Base-by-base conservation (phyloP, 2,329 filamentous ascomycete species). In the Atkinsonella hypoxylon region DNA sequence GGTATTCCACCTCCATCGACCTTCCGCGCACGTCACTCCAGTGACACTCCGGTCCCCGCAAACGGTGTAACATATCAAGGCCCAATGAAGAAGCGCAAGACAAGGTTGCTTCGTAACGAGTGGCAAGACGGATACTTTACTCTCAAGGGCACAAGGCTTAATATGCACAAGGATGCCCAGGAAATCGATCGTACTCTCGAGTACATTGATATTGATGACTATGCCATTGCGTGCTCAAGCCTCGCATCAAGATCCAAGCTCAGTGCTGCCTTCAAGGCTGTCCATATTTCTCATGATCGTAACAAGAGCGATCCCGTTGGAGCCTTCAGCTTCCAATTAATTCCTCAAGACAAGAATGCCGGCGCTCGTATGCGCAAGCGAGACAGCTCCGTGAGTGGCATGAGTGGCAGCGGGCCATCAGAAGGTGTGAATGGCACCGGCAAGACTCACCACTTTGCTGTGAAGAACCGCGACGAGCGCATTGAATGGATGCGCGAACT, bases 401-500 rank as follows among this genome's bases (percentile, higher is more conserved):
- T 64, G 45, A 66, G 59, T 8, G 55, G 57, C 17, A 56, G 52
- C 50, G 54, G 59, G 51, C 63, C 66, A 32, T 58, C 63, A 32
- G 75, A 76, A 38, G 72, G 74, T 26, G 70, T 69, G 55, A 82
- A 82, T 53, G 79, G 78, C 51, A 81, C 78, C 11, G 81, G 81
- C 59, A 96, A 95, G 76, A 86, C 87, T 43, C 91, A 97, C 62
- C 89, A 97, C 65, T 97, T 97, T 64, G 88, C 91, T 0, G 91
- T 96, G 58, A 85, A 85, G 69, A 81, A 76, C 60, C 79, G 89
- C 13, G 88, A 96, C 62, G 87, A 96, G 64, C 79, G 91, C 54
- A 96, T 97, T 61, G 91, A 96, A 65, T 98, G 93, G 93, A 94
- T 94, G 88, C 77, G 88, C 50, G 88, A 94, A 75, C 72, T 94